Percentiles rank a stretch among this genome's conserved stretches.
phyloP scores from a whole-genome alignment of 2,329 filamentous ascomycete genomes.

The Chalara sp. region DNA sequence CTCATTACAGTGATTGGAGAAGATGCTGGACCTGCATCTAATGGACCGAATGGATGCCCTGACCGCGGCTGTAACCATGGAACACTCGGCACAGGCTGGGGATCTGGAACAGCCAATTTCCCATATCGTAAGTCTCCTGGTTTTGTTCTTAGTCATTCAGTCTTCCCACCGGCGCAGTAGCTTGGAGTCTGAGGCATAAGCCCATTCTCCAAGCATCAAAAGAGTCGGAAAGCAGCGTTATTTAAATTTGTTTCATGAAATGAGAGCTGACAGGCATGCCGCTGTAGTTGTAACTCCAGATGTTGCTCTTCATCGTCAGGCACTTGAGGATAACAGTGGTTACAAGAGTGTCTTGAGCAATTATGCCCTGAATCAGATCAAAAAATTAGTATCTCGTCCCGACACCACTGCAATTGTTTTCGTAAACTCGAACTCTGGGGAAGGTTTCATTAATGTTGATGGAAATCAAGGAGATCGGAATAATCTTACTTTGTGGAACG shows the following conservation, averaged over 20 bases:
- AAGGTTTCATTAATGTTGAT: slow-evolving; percentile 79
- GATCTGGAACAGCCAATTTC: slow-evolving; percentile 66
- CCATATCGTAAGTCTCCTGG: slow-evolving; percentile 44
- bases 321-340: slow-evolving; percentile 49
- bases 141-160: too few relatives aligned
- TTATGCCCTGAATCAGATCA: slow-evolving; percentile 60
- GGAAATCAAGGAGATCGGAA: slow-evolving; percentile 84
- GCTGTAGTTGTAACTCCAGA: slow-evolving; percentile 60
- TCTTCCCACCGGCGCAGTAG: too few relatives aligned
- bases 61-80: slow-evolving; percentile 57
- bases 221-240: too few relatives aligned
- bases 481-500: slow-evolving; percentile 84
- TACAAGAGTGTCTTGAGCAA: slow-evolving; percentile 54
- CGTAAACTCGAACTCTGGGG: slow-evolving; percentile 79
- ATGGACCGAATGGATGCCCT: slow-evolving; percentile 66
- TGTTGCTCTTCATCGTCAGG: slow-evolving; percentile 59
- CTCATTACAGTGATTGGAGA: slow-evolving; percentile 74
- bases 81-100: slow-evolving; percentile 72
- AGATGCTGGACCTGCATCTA: slow-evolving; percentile 46
- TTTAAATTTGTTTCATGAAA: too few relatives aligned
- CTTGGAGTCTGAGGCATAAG: too few relatives aligned
- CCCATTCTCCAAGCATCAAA: too few relatives aligned
- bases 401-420: slow-evolving; percentile 75
- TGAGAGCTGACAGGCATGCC: too few relatives aligned
- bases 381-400: slow-evolving; percentile 53